Percentiles rank a stretch among this genome's conserved stretches.
These are phyloP conservation scores for Lycium barbarum DNA, from an alignment of 257 asterid species.

Conservation along the genomic window DNA sequence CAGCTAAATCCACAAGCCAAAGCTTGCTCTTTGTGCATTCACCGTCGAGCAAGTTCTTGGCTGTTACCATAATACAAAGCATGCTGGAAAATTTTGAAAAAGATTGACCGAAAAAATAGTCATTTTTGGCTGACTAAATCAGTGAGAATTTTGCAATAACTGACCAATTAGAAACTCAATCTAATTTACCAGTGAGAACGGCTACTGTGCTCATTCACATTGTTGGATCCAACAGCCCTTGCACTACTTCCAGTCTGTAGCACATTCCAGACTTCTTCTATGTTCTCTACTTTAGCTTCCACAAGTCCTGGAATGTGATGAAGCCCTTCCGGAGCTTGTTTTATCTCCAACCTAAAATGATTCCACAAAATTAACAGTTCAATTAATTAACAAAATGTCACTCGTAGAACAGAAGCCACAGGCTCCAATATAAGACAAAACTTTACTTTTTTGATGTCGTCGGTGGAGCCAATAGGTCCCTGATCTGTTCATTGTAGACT, in stretches of 20 bases:
- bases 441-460: conserved; percentile 79
- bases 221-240: conserved; percentile 92
- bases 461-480: conserved; percentile 79
- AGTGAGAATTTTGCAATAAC: not conserved
- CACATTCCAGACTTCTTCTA: conserved; percentile 84
- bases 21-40: conserved; percentile 96
- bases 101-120: not conserved
- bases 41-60: conserved; percentile 72
- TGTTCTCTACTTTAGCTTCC: conserved; percentile 85
- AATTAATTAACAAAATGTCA: not conserved
- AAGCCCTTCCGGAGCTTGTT: conserved; percentile 91
- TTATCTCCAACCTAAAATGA: conserved; percentile 79
- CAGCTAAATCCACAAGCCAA: conserved; percentile 99
- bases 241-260: conserved; percentile 95
- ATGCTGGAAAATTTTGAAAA: conserved; percentile 56
- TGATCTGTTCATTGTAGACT: conserved; percentile 95
- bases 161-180: conserved; percentile 14
- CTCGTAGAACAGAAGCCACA: not conserved
- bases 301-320: conserved; percentile 94
- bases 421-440: conserved; percentile 27
- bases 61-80: conserved; percentile 86
- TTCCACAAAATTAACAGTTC: conserved; percentile 24
- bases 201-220: conserved; percentile 97
- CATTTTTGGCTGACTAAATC: not conserved
- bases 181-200: conserved; percentile 94